Evolutionary conservation across 805 yeast species (phyloP), one percentile per base, ranked within the genome.

Genomic region (Peterozyma xylosa): DNA sequence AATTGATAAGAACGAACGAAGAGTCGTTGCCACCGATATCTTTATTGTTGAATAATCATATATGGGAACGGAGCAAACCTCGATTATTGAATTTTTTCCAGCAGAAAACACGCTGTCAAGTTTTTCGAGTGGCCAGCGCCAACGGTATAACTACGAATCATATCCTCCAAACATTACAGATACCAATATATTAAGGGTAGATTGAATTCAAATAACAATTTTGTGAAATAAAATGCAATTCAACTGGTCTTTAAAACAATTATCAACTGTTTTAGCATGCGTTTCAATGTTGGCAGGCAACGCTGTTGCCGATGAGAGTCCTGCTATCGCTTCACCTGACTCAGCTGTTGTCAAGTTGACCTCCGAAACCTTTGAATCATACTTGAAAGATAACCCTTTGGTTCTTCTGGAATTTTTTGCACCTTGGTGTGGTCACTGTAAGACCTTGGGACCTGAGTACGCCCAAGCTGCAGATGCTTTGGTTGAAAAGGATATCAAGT

Each of bases 391-490:
- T 45, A 84, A 90, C 68, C 85, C 88, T 33, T 71, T 90, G 53
- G 95, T 87, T 17, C 67, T 87, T 49, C 84, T 91, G 16, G 95
- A 87, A 66, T 87, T 87, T 66, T 87, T 82, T 62, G 96, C 96
- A 14, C 95, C 97, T 61, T 91, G 98, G 97, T 90, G 97, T 73
- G 96, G 96, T 14, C 93, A 90, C 69, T 90, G 97, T 74, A 88
- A 90, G 71, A 76, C 75, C 41, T 68, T 87, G 51, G 96, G 88
- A 11, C 96, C 96, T 33, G 82, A 87, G 63, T 86, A 74, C 53
- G 70, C 79, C 42, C 64, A 75, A 53, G 96, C 96, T 42, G 87
- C 91, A 41, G 79, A 81, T 53, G 53, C 57, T 15, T 71, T 86
- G 58, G 71, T 70, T 39, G 76, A 70, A 42, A 76, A 84, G 49